Conservation (phyloP, 805 yeast species). For the Blastobotrys terrestris region DNA sequence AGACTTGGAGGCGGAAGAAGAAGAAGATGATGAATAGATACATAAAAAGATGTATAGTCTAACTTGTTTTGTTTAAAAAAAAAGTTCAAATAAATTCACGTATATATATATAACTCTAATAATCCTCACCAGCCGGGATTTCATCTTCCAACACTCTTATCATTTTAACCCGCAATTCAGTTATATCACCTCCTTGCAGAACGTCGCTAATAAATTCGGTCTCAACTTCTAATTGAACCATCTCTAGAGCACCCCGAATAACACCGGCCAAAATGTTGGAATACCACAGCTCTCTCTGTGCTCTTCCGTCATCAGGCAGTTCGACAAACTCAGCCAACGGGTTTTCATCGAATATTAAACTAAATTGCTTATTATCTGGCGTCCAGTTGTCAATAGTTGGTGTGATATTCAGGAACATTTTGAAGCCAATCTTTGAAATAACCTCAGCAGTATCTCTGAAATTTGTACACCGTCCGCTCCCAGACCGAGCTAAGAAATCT, state of each 20-base stretch:
- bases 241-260: constrained; percentile 82
- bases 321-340: constrained; percentile 95
- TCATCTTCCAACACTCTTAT: constrained; percentile 79
- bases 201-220: constrained; percentile 73
- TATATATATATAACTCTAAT: not conserved
- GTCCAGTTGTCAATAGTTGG: constrained; percentile 78
- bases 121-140: constrained; percentile 93
- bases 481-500: constrained; percentile 85
- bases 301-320: constrained; percentile 72
- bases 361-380: constrained; percentile 65
- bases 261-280: constrained; percentile 88
- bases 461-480: constrained; percentile 71
- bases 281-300: constrained; percentile 78
- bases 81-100: not conserved
- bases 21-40: constrained; percentile 1
- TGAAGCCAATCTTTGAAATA: constrained; percentile 81
- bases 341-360: constrained; percentile 70
- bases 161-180: constrained; percentile 72
- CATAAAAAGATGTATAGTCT: not conserved
- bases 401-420: constrained; percentile 74
- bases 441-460: constrained; percentile 86
- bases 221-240: constrained; percentile 88
- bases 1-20: constrained; percentile 6
- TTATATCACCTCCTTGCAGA: constrained; percentile 72
- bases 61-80: no score